These are phyloP conservation scores for Alternaria consortialis DNA, from an alignment of 2,329 filamentous ascomycete genomes.

Conservation along the genomic window DNA sequence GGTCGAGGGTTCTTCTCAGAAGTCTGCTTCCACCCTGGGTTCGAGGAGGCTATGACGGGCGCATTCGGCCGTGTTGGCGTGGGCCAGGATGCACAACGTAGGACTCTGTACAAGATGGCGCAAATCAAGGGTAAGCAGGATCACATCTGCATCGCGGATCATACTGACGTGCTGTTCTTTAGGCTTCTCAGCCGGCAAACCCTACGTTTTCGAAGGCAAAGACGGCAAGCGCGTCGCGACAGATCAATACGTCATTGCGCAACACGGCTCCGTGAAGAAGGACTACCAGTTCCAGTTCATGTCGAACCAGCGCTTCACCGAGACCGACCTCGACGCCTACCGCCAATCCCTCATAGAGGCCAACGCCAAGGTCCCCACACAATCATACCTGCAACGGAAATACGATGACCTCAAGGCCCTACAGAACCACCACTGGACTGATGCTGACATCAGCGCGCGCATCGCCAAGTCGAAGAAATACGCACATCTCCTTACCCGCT, in stretches of 20 bases:
- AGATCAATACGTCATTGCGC: constrained; percentile 82
- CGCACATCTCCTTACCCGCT: constrained; percentile 66
- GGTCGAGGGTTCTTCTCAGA: constrained; percentile 87
- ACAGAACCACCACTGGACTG: constrained; percentile 82
- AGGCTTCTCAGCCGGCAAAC: constrained; percentile 81
- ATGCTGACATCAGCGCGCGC: constrained; percentile 81
- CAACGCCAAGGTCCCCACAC: constrained; percentile 76
- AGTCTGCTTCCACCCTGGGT: constrained; percentile 92
- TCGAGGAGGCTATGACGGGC: constrained; percentile 80
- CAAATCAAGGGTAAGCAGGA: constrained; percentile 76
- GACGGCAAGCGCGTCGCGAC: constrained; percentile 82
- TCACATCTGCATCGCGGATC: neutral
- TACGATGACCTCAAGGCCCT: constrained; percentile 82
- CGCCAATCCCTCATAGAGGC: constrained; percentile 75
- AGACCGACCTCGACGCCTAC: constrained; percentile 84
- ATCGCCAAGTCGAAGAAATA: constrained; percentile 70
- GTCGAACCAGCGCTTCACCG: constrained; percentile 85
- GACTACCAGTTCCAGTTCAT: constrained; percentile 91
- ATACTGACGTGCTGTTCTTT: constrained; percentile 32
- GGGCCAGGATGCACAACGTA: constrained; percentile 76
- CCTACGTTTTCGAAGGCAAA: constrained; percentile 80
- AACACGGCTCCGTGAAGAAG: constrained; percentile 83
- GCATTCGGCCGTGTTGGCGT: constrained; percentile 88
- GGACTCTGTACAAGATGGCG: constrained; percentile 86
- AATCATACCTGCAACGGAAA: constrained; percentile 73